phyloP scores from a whole-genome alignment of 345 rosid genomes.

The Mercurialis annua region DNA sequence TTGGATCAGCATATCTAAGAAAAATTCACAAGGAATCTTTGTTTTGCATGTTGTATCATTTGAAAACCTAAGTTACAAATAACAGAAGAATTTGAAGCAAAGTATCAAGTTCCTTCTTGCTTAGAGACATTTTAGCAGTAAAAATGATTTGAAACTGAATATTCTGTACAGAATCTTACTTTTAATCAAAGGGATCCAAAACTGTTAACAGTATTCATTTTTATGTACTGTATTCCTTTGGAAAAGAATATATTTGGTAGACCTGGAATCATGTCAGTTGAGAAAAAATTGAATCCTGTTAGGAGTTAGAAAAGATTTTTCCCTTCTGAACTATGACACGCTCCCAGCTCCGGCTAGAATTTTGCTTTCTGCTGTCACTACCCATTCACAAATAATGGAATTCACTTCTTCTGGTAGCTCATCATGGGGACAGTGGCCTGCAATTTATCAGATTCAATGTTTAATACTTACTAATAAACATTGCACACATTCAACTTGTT shows the following conservation, averaged over 20 bases:
- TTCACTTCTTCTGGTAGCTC: not conserved
- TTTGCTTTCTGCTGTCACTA: constrained; percentile 10
- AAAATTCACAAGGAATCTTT: too few species aligned
- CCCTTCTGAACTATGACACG: not conserved
- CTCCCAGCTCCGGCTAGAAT: not conserved
- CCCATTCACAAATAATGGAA: constrained; percentile 3
- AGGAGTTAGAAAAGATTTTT: too few species aligned
- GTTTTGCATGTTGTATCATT: not conserved
- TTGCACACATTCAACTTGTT: not conserved
- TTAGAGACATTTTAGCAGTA: too few species aligned
- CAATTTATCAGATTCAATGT: not conserved
- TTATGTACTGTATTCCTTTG: not conserved
- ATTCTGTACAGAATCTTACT: too few species aligned
- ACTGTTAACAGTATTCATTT: not conserved
- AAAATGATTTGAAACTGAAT: too few species aligned
- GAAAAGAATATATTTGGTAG: not conserved
- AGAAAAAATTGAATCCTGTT: not conserved
- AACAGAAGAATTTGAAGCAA: too few species aligned
- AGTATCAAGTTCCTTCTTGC: too few species aligned
- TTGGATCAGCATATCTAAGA: too few species aligned
- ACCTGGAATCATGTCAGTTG: not conserved
- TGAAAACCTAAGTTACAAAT: not conserved
- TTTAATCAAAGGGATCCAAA: not conserved
- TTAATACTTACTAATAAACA: not conserved
- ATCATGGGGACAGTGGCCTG: constrained; percentile 11